Evolutionary conservation across 2,329 filamentous ascomycete genomes (phyloP).

Genomic region (Scortechinia acanthostroma): DNA sequence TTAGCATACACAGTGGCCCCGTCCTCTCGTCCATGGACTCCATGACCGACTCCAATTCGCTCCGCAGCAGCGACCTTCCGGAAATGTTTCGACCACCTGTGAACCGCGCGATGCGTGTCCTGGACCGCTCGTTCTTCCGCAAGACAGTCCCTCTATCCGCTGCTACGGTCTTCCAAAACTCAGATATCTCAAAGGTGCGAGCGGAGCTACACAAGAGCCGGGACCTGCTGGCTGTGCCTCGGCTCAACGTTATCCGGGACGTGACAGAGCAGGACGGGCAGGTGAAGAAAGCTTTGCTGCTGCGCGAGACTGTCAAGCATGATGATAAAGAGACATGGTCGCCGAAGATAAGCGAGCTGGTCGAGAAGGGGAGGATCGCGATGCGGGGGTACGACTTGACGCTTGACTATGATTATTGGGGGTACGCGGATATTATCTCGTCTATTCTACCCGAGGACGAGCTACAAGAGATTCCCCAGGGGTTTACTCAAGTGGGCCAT

Average conservation of each 20-base stretch:
- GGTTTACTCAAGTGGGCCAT: slow-evolving; percentile 84
- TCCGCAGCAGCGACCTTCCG: background rate
- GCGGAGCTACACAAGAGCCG: slow-evolving; percentile 11
- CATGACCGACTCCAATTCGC: too few species aligned
- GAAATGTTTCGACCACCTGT: slow-evolving; percentile 8
- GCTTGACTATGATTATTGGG: slow-evolving; percentile 82
- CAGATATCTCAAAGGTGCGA: slow-evolving; percentile 46
- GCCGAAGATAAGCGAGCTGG: slow-evolving; percentile 57
- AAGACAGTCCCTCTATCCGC: slow-evolving; percentile 49
- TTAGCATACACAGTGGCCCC: too few species aligned
- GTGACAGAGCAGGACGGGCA: background rate
- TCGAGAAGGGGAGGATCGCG: slow-evolving; percentile 60
- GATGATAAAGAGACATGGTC: slow-evolving; percentile 62
- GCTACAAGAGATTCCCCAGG: slow-evolving; percentile 73
- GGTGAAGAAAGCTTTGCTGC: background rate
- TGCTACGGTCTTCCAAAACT: slow-evolving; percentile 49
- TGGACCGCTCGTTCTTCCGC: slow-evolving; percentile 57
- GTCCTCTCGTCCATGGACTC: too few species aligned
- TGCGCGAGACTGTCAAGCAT: background rate
- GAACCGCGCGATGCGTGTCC: slow-evolving; percentile 20
- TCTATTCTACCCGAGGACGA: slow-evolving; percentile 75
- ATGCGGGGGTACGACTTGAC: slow-evolving; percentile 70
- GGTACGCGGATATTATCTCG: slow-evolving; percentile 76
- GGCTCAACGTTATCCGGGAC: background rate
- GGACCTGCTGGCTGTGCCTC: background rate